Evolutionary conservation across 768 basidiomycete species (phyloP).

Genomic region (Mycena polygramma): DNA sequence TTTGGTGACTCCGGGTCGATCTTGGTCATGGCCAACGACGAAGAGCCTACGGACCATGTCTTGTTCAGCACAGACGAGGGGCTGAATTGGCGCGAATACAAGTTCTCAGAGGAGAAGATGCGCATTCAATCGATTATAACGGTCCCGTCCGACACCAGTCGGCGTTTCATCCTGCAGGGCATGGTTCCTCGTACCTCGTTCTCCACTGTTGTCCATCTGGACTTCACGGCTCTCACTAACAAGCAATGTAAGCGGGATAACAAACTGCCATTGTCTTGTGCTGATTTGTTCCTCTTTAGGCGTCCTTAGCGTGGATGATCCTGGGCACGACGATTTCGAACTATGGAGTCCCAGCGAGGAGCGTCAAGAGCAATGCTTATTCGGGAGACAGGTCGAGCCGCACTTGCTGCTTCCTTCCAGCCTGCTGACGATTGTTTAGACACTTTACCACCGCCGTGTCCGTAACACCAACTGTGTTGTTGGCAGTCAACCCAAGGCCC

Average conservation of each 20-base stretch:
- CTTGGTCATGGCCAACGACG: constrained; percentile 95
- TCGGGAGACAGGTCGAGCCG: constrained; percentile 83
- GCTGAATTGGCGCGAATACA: constrained; percentile 87
- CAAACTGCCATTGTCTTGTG: neutral
- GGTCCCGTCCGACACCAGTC: constrained; percentile 90
- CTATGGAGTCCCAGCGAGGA: constrained; percentile 96
- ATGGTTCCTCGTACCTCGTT: constrained; percentile 59
- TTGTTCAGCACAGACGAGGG: constrained; percentile 94
- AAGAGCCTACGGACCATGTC: constrained; percentile 90
- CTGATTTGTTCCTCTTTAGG: constrained; percentile 59
- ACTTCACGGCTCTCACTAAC: constrained; percentile 85
- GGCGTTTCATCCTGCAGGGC: constrained; percentile 91
- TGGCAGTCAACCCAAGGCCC: constrained; percentile 72
- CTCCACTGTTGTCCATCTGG: constrained; percentile 85
- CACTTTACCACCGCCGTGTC: constrained; percentile 90
- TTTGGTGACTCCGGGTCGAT: constrained; percentile 98
- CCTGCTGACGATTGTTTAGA: constrained; percentile 57
- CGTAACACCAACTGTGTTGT: constrained; percentile 88
- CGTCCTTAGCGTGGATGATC: constrained; percentile 74
- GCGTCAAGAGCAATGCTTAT: constrained; percentile 89
- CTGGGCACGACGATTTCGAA: constrained; percentile 93
- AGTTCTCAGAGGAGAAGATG: constrained; percentile 81
- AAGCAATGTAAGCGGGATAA: constrained; percentile 73
- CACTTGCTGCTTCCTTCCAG: constrained; percentile 11
- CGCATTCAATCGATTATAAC: constrained; percentile 85